phyloP scores from a whole-genome alignment of 2,329 filamentous ascomycete genomes.

The Bipolaris oryzae region DNA sequence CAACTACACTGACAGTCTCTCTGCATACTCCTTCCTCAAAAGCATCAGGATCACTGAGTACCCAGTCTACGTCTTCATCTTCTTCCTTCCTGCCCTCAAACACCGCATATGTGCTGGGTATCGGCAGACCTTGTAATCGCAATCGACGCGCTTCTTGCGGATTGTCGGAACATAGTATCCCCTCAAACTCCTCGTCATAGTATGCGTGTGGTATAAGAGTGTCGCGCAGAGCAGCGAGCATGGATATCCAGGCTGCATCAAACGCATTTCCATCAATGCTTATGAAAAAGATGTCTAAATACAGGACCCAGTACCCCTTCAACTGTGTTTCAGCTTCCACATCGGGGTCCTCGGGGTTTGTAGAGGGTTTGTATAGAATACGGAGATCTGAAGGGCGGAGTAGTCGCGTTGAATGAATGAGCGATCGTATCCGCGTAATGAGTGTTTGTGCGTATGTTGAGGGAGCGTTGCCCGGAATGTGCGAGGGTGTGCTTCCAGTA shows the following conservation, averaged over 20 bases:
- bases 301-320: slow-evolving; percentile 92
- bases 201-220: slow-evolving; percentile 77
- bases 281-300: slow-evolving; percentile 93
- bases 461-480: slow-evolving; percentile 83
- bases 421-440: slow-evolving; percentile 76
- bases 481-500: slow-evolving; percentile 86
- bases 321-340: slow-evolving; percentile 60
- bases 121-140: slow-evolving; percentile 68
- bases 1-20: slow-evolving; percentile 81
- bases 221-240: slow-evolving; percentile 79
- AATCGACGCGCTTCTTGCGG: slow-evolving; percentile 62
- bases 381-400: slow-evolving; percentile 71
- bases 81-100: slow-evolving; percentile 60
- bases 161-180: slow-evolving; percentile 74
- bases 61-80: slow-evolving; percentile 60
- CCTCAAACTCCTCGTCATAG: slow-evolving; percentile 83
- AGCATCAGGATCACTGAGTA: slow-evolving; percentile 85
- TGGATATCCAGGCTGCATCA: slow-evolving; percentile 85
- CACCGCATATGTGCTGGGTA: slow-evolving; percentile 78
- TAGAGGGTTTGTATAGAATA: slow-evolving; percentile 68
- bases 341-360: slow-evolving; percentile 53
- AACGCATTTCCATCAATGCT: slow-evolving; percentile 91
- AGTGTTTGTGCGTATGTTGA: slow-evolving; percentile 81
- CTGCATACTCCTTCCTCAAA: slow-evolving; percentile 86
- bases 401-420: slow-evolving; percentile 74